Evolutionary conservation across 345 rosid genomes (phyloP), one percentile per base, ranked within the genome.

Genomic region (Citrus trifoliata): DNA sequence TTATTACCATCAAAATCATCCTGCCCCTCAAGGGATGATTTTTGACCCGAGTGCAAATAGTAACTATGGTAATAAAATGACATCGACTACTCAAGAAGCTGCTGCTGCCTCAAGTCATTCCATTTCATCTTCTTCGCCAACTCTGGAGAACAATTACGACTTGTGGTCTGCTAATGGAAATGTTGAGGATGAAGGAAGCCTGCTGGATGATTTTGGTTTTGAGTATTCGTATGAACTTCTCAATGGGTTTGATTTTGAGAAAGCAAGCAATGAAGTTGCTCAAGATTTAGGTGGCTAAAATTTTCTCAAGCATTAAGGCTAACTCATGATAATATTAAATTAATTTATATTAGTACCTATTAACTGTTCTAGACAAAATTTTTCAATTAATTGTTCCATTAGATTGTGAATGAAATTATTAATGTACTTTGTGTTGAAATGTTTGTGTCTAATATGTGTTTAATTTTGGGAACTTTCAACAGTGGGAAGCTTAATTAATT

Each of bases 211-310:
- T 32, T 69, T 64, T 69, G 71, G 66, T 25, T 80, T 77, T 28
- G 77, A 69, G 63, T 69, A 67, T 10, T n/a, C 62, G 27, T 37
- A 37, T 40, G 76, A 73, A 73, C 59, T 72, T 35, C 42, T 77
- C n/a, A 38, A 74, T 55, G 76, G 62, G 14, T 38, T 77, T 68
- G 74, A 60, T 24, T 83, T 74, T 56, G 30, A 63, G 48, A 59
- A 68, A 59, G 56, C 28, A 6, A 28, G 7, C 21, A 64, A 7
- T 30, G 64, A 72, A 59, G 22, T 64, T 71, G 42, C 48, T 73
- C 24, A 65, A 67, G 27, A 19, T 68, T 33, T 74, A 10, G 33
- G 37, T 46, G 16, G 12, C 33, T 71, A 30, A 51, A 56, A 38
- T n/a, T 60, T 53, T 24, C 27, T 7, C 9, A 58, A n/a, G 4